phyloP scores from a whole-genome alignment of 306 rosid species.

The Phaseolus lunatus region DNA sequence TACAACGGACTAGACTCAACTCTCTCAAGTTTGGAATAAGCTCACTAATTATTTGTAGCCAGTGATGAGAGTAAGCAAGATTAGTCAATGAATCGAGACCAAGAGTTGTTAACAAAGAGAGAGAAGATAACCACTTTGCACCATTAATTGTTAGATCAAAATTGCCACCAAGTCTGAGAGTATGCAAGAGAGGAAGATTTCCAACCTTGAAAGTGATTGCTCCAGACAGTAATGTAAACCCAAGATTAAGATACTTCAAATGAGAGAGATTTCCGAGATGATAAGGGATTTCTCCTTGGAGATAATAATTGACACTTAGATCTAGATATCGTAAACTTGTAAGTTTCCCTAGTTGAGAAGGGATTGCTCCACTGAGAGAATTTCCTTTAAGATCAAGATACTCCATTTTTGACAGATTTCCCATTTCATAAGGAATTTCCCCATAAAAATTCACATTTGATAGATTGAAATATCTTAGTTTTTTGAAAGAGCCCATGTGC shows the following conservation, averaged over 20 bases:
- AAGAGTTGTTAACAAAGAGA: background rate
- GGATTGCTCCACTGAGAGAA: background rate
- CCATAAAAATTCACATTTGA: background rate
- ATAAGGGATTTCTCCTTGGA: background rate
- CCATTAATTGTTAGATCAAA: background rate
- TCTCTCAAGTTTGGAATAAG: background rate
- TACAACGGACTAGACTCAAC: background rate
- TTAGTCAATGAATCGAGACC: background rate
- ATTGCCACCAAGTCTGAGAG: background rate
- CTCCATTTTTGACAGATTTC: background rate
- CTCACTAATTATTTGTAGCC: background rate
- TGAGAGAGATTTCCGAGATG: background rate
- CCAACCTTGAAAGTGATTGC: background rate
- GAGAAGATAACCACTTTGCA: background rate
- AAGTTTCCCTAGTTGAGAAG: background rate
- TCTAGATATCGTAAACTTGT: background rate
- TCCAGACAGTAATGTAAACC: rapidly evolving
- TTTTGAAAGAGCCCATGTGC: background rate
- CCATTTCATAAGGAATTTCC: conserved; percentile 26
- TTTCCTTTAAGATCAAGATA: background rate
- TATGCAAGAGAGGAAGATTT: background rate
- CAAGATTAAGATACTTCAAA: background rate
- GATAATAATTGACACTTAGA: background rate
- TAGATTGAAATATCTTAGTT: conserved; percentile 28
- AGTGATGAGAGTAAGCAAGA: background rate